These are phyloP conservation scores for Fusarium mangiferae DNA, from an alignment of 2,329 filamentous ascomycete species.

Conservation along the genomic window DNA sequence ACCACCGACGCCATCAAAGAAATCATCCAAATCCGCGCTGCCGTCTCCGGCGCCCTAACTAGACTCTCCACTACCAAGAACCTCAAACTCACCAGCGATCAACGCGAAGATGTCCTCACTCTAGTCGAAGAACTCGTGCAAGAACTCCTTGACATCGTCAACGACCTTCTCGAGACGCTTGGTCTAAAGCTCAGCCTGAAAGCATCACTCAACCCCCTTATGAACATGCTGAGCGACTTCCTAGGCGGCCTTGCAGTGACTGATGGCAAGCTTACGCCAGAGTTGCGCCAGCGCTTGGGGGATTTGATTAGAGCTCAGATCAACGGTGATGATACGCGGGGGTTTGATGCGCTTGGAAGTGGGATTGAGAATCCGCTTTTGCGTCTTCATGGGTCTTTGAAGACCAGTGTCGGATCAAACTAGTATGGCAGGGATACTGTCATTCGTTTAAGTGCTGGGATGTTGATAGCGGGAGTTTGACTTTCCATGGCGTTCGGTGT, in stretches of 20 bases:
- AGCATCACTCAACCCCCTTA: constrained; percentile 5
- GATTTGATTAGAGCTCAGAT: not conserved
- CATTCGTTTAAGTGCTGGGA: not conserved
- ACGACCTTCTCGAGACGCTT: not conserved
- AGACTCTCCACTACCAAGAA: constrained; percentile 4
- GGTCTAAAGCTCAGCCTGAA: not conserved
- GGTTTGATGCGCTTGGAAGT: not conserved
- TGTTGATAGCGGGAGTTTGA: not conserved
- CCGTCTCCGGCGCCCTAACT: not conserved
- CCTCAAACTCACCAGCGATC: not conserved
- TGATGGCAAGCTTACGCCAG: not conserved
- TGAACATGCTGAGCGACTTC: constrained; percentile 7
- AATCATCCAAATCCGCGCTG: not conserved
- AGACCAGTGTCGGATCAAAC: not conserved
- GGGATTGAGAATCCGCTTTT: constrained; percentile 7
- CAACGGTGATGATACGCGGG: not conserved
- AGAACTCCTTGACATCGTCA: not conserved
- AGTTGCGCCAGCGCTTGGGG: not conserved
- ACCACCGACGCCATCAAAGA: not conserved
- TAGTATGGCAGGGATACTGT: not conserved
- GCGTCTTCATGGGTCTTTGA: not conserved
- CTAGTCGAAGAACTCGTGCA: not conserved
- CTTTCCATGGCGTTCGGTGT: not conserved
- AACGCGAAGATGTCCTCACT: not conserved
- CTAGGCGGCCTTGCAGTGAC: not conserved